Percentiles rank a stretch among this genome's conserved stretches.
Conservation (phyloP, 75 land plant genomes). For the Pseudotsuga menziesii region DNA sequence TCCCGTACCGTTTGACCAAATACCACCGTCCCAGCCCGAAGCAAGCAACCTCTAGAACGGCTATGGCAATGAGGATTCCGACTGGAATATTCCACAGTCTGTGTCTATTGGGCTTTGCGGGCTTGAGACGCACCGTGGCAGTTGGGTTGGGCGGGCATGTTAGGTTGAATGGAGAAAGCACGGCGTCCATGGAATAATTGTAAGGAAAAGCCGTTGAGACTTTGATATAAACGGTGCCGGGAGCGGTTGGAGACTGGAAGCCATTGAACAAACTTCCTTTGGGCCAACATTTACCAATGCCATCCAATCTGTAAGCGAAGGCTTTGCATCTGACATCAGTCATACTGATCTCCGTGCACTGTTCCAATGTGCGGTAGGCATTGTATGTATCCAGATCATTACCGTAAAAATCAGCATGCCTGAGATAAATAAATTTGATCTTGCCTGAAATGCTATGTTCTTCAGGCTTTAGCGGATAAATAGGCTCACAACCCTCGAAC, state of each 20-base stretch:
- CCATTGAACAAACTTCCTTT: conserved; percentile 38
- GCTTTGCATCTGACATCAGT: conserved; percentile 23
- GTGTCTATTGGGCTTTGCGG: neutral
- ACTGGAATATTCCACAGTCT: conserved; percentile 12
- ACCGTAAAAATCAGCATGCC: too few species aligned
- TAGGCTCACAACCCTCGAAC: too few species aligned
- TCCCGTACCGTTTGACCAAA: conserved; percentile 6
- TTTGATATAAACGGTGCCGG: conserved; percentile 22
- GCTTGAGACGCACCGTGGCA: neutral
- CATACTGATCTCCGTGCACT: conserved; percentile 28
- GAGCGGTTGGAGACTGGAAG: conserved; percentile 12
- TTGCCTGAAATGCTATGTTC: too few species aligned
- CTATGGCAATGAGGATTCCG: conserved; percentile 23
- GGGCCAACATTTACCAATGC: conserved; percentile 26
- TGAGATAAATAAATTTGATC: too few species aligned
- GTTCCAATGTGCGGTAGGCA: neutral
- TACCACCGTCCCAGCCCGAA: conserved; percentile 27
- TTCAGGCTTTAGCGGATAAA: too few species aligned
- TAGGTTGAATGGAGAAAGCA: neutral
- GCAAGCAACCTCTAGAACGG: conserved; percentile 20
- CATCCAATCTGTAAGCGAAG: conserved; percentile 21
- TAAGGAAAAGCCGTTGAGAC: neutral
- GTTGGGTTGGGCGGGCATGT: neutral
- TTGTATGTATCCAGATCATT: neutral
- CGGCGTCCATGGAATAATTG: neutral